Evolutionary conservation across 208 protist species (phyloP), one percentile per base, ranked within the genome.

Genomic region (Wallacemonas sp.): DNA sequence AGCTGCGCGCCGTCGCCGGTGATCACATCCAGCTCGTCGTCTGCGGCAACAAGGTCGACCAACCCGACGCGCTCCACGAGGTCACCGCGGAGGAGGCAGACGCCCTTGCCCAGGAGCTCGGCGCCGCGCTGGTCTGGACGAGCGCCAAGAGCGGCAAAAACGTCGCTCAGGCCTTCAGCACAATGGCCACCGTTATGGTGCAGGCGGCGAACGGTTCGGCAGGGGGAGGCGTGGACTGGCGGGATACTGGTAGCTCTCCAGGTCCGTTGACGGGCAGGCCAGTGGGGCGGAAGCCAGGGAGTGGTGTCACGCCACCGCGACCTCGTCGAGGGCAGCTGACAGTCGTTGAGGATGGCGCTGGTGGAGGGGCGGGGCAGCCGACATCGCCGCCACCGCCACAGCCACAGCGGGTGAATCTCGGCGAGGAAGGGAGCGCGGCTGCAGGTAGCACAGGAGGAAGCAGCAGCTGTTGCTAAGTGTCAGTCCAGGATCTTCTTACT

Each of bases 31-130:
- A 74, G 19, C 78, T 99, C 8, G 86, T 90, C 23, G 89, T 99
- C 46, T 91, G 87, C 39, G 96, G 96, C 38, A 99, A 99, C 82
- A 99, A 99, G 70, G 64, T 67, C 33, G 97, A 98, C 79, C 64
- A 90, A 0, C 32, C 69, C 2, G 80, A 82, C n/a, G 74, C 78
- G 65, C 70, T 88, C 32, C 72, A 85, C 55, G 82, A 92, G 48
- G 89, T 98, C 26, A 71, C 60, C 36, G 63, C 83, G 61, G 78
- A 78, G 23, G 79, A 88, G 38, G 94, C 83, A 14, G 46, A 81
- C 4, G 74, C 71, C 41, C 87, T 91, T 52, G 88, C 88, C n/a
- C 71, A 64, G 11, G 61, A 81, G 48, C 65, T 86, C 6, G 75
- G 72, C 21, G 88, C 87, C n/a, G n/a, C 46, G 41, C 85, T 92